Conservation (phyloP, 306 rosid species). For the Casuarina glauca region DNA sequence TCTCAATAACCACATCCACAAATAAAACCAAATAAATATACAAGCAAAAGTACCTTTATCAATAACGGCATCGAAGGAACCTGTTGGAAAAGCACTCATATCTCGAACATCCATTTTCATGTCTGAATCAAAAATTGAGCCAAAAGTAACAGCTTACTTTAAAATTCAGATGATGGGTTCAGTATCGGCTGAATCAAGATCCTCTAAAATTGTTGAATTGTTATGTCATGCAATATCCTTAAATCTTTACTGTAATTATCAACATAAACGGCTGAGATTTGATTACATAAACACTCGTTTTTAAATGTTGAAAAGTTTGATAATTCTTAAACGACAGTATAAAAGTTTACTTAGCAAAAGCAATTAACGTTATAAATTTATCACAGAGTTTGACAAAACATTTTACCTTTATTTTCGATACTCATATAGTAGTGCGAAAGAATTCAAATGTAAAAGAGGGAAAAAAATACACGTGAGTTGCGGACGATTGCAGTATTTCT, state of each 20-base stretch:
- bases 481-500: slow-evolving; percentile 47
- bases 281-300: background rate
- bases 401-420: no score
- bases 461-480: slow-evolving; percentile 57
- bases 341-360: no score
- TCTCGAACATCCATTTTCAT: slow-evolving; percentile 81
- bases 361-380: no score
- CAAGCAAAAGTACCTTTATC: slow-evolving; percentile 64
- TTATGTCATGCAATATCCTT: background rate
- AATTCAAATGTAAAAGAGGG: background rate
- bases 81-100: slow-evolving; percentile 63
- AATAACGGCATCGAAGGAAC: slow-evolving; percentile 61
- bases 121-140: slow-evolving; percentile 31
- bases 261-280: background rate
- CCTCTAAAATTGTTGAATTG: no score
- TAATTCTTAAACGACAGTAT: background rate
- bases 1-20: background rate
- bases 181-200: no score
- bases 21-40: background rate
- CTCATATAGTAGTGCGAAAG: background rate
- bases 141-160: background rate
- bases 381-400: no score
- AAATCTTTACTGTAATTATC: background rate
- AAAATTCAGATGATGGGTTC: background rate
- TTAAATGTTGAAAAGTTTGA: no score